Percentiles rank a stretch among this genome's conserved stretches.
Conservation (phyloP, 2,329 filamentous ascomycete genomes). For the Aspergillus proliferans region DNA sequence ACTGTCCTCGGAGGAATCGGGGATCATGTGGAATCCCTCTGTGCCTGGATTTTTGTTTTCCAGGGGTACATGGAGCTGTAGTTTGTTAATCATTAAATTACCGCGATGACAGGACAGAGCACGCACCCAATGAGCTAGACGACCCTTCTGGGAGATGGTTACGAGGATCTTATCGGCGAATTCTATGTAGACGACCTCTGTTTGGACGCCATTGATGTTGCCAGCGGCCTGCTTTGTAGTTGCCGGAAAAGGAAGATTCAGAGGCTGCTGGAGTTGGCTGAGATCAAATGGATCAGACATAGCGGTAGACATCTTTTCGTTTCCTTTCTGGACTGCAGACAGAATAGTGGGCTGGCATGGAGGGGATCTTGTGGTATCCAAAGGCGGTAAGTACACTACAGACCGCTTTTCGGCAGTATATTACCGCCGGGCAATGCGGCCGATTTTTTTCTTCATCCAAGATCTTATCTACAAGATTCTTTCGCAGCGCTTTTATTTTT, state of each 20-base stretch:
- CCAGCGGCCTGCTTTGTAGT: slow-evolving; percentile 55
- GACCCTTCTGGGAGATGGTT: slow-evolving; percentile 78
- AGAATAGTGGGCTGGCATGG: neutral
- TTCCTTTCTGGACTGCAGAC: neutral
- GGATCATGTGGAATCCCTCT: slow-evolving; percentile 33
- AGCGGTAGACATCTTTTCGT: neutral
- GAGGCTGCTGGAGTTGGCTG: slow-evolving; percentile 34
- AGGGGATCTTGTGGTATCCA: neutral
- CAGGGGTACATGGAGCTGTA: slow-evolving; percentile 27
- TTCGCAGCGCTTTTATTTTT: neutral
- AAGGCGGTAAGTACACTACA: slow-evolving; percentile 14
- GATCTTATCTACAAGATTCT: slow-evolving; percentile 2
- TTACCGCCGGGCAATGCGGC: slow-evolving; percentile 10
- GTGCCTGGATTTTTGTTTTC: slow-evolving; percentile 30
- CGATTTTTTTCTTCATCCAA: slow-evolving; percentile 11
- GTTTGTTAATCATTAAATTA: slow-evolving; percentile 3
- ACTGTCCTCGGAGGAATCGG: slow-evolving; percentile 43
- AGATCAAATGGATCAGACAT: slow-evolving; percentile 23
- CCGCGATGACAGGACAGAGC: neutral
- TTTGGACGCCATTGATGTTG: slow-evolving; percentile 60
- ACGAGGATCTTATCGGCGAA: slow-evolving; percentile 90
- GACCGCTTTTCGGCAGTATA: slow-evolving; percentile 20
- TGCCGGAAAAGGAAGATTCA: slow-evolving; percentile 60
- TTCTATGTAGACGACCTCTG: slow-evolving; percentile 64
- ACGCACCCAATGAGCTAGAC: slow-evolving; percentile 83